Conservation (phyloP, 73 alveolate genomes). For the Stentor coeruleus region DNA sequence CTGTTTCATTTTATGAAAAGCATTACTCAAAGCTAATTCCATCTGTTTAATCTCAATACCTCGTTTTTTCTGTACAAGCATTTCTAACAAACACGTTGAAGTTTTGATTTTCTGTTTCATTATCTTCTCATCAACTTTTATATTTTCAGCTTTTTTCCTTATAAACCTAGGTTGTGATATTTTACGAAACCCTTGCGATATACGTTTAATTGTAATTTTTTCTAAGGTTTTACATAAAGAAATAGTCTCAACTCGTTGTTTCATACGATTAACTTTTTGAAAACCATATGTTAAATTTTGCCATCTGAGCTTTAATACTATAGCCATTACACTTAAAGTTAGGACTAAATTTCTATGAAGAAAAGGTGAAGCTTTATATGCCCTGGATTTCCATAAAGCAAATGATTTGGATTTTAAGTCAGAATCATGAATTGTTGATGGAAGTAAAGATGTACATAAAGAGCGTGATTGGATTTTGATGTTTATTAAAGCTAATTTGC, state of each 20-base stretch:
- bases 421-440: not conserved
- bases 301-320: not conserved
- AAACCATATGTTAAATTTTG: not conserved
- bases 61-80: not conserved
- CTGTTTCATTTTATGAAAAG: not conserved
- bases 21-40: not conserved
- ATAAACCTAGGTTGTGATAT: not conserved
- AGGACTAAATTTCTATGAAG: not conserved
- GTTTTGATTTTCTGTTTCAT: not conserved
- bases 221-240: not conserved
- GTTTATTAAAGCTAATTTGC: too few relatives aligned
- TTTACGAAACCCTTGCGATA: not conserved
- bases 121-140: not conserved
- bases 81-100: not conserved
- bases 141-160: not conserved
- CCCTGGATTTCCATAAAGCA: not conserved
- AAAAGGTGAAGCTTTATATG: not conserved
- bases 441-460: not conserved
- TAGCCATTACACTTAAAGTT: not conserved
- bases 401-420: not conserved
- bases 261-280: not conserved
- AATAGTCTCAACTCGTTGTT: not conserved
- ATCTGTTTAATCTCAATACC: not conserved
- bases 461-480: not conserved
- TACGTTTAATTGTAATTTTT: too few relatives aligned